Evolutionary conservation across 2,329 filamentous ascomycete genomes (phyloP).

Genomic region (Phialophora verrucosa): DNA sequence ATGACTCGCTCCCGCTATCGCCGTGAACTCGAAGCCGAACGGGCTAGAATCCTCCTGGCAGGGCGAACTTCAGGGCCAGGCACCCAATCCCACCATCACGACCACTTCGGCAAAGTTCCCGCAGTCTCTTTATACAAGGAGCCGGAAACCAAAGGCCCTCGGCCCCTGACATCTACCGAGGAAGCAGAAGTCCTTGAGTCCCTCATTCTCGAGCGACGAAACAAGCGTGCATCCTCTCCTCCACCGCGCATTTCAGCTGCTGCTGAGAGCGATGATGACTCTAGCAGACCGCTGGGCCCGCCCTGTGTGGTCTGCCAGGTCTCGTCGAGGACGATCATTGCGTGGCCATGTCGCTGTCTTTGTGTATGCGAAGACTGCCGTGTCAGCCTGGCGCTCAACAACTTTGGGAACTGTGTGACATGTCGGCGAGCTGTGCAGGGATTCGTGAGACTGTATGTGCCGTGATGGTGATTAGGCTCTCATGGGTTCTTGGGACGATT

Average conservation of each 20-base stretch:
- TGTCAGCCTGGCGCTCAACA: constrained; percentile 92
- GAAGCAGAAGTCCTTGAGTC: constrained; percentile 65
- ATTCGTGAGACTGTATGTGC: constrained; percentile 90
- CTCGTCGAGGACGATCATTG: constrained; percentile 82
- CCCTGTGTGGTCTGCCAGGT: constrained; percentile 94
- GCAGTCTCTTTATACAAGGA: constrained; percentile 45
- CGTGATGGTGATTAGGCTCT: constrained; percentile 52
- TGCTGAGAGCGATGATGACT: constrained; percentile 15
- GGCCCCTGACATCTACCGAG: constrained; percentile 54
- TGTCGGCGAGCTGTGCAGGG: constrained; percentile 86
- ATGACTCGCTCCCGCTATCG: constrained; percentile 82
- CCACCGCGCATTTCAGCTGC: constrained; percentile 16
- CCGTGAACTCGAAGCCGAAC: constrained; percentile 69
- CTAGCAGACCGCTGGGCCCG: constrained; percentile 63
- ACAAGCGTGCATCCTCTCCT: constrained; percentile 46
- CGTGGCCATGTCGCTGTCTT: constrained; percentile 95
- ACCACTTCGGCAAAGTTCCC: constrained; percentile 43
- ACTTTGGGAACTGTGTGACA: constrained; percentile 95
- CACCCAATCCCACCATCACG: constrained; percentile 29
- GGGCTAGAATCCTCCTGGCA: constrained; percentile 69
- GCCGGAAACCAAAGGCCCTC: constrained; percentile 25
- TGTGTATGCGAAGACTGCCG: constrained; percentile 94
- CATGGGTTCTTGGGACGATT: too few relatives aligned
- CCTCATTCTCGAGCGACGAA: constrained; percentile 59
- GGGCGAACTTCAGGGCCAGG: constrained; percentile 44